Evolutionary conservation across 345 rosid species (phyloP).

Genomic region (Salix koriyanagi): DNA sequence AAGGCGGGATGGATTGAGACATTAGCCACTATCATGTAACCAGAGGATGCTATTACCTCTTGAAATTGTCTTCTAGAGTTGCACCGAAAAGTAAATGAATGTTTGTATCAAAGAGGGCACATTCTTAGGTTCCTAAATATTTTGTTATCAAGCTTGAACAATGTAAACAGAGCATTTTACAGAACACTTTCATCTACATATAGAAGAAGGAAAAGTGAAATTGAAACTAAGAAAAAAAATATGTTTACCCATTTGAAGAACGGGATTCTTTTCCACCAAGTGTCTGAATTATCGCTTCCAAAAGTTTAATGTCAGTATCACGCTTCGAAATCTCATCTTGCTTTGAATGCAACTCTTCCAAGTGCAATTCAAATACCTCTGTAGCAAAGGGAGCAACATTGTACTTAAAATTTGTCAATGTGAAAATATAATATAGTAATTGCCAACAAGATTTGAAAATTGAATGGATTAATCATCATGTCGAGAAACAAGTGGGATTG

Average conservation of each 20-base stretch:
- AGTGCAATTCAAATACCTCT: conserved; percentile 91
- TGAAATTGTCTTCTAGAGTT: too few relatives aligned
- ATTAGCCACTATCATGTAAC: not conserved
- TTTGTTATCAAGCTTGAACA: not conserved
- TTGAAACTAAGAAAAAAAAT: not conserved
- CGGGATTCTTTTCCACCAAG: conserved; percentile 63
- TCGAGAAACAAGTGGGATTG: not conserved
- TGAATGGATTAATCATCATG: not conserved
- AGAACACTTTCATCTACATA: not conserved
- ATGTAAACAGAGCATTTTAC: not conserved
- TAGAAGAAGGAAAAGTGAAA: not conserved
- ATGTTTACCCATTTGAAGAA: conserved; percentile 14
- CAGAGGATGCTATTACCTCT: not conserved
- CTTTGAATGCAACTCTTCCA: conserved; percentile 84
- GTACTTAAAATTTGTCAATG: not conserved
- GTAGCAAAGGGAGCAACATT: conserved; percentile 22
- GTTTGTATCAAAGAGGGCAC: not conserved
- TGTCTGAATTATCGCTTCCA: conserved; percentile 93
- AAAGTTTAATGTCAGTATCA: conserved; percentile 77
- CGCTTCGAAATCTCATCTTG: conserved; percentile 85
- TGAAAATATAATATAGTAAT: not conserved
- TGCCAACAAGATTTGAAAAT: not conserved
- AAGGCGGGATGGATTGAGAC: not conserved
- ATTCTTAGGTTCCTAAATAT: not conserved
- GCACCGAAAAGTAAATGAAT: too few relatives aligned